These are phyloP conservation scores for Penicillium sp. DNA, from an alignment of 2,329 filamentous ascomycete genomes.

Conservation along the genomic window DNA sequence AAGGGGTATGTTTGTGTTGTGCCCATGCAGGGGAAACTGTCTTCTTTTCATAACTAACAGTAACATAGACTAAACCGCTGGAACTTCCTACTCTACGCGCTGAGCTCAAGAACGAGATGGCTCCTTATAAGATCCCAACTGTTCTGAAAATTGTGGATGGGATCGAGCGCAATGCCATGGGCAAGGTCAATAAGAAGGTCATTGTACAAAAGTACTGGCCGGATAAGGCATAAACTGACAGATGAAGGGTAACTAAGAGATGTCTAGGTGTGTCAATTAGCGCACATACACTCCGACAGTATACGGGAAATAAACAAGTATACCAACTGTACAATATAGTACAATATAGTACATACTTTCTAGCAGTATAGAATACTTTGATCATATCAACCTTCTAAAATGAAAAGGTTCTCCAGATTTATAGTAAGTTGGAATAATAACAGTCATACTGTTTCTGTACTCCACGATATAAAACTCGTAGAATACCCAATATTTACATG, in stretches of 20 bases:
- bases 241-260: background rate
- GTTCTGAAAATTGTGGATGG: constrained; percentile 76
- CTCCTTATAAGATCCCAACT: constrained; percentile 90
- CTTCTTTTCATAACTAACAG: background rate
- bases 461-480: background rate
- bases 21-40: background rate
- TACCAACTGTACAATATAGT: background rate
- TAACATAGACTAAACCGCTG: constrained; percentile 26
- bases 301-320: background rate
- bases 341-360: background rate
- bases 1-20: constrained; percentile 29
- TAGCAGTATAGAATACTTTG: background rate
- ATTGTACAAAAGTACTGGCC: constrained; percentile 43
- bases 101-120: constrained; percentile 54
- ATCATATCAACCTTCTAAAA: background rate
- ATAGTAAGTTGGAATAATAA: background rate
- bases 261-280: background rate
- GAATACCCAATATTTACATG: background rate
- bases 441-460: background rate
- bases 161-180: constrained; percentile 68
- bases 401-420: background rate
- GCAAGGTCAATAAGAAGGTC: constrained; percentile 62
- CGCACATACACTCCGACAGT: background rate
- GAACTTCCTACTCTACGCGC: constrained; percentile 35
- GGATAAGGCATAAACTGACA: constrained; percentile 15